phyloP scores from a whole-genome alignment of 805 yeast species.

The Dipodascopsis tothii region DNA sequence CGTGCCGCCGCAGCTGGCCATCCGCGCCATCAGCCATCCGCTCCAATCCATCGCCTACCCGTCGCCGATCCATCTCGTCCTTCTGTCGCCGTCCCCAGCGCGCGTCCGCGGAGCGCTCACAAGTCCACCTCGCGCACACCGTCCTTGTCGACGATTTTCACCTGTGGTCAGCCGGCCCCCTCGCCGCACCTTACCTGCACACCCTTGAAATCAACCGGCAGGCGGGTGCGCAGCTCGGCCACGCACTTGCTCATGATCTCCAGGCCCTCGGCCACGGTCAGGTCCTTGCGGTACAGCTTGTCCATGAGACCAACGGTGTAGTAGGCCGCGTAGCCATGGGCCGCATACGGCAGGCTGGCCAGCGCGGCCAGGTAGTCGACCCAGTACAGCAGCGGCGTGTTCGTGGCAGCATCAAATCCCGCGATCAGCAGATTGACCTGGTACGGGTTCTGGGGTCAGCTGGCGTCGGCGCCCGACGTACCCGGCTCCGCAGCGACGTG shows the following conservation, averaged over 20 bases:
- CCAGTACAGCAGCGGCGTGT: constrained; percentile 67
- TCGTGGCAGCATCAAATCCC: constrained; percentile 59
- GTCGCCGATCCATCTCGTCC: too few relatives aligned
- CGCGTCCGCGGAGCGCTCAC: too few relatives aligned
- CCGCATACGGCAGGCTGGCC: constrained; percentile 88
- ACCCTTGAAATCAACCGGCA: constrained; percentile 94
- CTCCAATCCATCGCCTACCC: too few relatives aligned
- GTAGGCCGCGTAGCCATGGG: constrained; percentile 98
- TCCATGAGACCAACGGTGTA: constrained; percentile 85
- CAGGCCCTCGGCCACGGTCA: constrained; percentile 71
- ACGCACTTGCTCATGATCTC: constrained; percentile 64
- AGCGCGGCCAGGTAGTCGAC: constrained; percentile 91
- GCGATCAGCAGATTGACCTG: constrained; percentile 88
- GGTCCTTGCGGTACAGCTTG: constrained; percentile 74
- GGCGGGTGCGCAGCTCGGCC: constrained; percentile 69
- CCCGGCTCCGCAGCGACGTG: constrained; percentile 75
- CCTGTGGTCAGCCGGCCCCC: constrained; percentile 25
- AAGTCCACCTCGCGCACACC: constrained; percentile 46
- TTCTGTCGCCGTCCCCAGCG: too few relatives aligned
- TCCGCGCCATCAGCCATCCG: too few relatives aligned
- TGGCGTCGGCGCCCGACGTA: constrained; percentile 23
- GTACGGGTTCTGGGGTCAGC: constrained; percentile 60
- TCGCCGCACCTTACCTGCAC: constrained; percentile 35
- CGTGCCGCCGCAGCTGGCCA: too few relatives aligned
- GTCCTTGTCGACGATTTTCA: constrained; percentile 58